These are phyloP conservation scores for Poa pratensis DNA, from an alignment of 176 grass and related monocot species.

Conservation along the genomic window DNA sequence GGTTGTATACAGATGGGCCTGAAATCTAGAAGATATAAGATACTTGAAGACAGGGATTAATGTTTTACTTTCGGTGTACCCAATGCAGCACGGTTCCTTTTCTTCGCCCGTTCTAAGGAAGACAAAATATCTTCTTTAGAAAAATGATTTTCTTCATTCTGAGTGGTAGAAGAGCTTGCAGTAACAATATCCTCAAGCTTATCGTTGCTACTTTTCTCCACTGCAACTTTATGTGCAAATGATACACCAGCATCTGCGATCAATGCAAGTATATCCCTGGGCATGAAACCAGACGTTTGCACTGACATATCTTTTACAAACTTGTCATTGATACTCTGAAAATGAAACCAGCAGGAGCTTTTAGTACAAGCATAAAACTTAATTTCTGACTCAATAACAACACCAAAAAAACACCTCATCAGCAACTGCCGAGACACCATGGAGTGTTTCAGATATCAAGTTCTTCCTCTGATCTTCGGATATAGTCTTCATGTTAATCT, in stretches of 20 bases:
- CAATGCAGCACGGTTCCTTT: constrained; percentile 90
- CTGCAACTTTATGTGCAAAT: constrained; percentile 64
- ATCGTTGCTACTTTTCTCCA: constrained; percentile 36
- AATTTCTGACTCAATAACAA: constrained; percentile 7
- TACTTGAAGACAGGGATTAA: not conserved
- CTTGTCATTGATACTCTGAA: constrained; percentile 74
- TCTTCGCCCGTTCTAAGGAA: constrained; percentile 83
- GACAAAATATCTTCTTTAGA: constrained; percentile 70
- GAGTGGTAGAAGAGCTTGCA: constrained; percentile 44
- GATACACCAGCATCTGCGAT: constrained; percentile 71
- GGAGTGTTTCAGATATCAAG: constrained; percentile 79
- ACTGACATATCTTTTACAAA: constrained; percentile 76
- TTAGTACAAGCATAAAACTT: constrained; percentile 8
- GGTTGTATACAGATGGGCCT: not conserved
- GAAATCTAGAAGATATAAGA: constrained; percentile 34
- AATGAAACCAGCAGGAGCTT: constrained; percentile 19
- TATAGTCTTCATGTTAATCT: constrained; percentile 85
- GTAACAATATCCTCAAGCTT: constrained; percentile 35
- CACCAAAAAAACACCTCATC: constrained; percentile 61
- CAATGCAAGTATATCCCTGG: constrained; percentile 85
- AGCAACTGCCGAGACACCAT: constrained; percentile 38
- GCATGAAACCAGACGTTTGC: constrained; percentile 92
- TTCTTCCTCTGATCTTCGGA: constrained; percentile 74
- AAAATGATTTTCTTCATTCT: constrained; percentile 55
- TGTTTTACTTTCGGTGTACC: constrained; percentile 86